Base-by-base conservation (phyloP, 2,329 filamentous ascomycete species). In the Aspergillus felis region DNA sequence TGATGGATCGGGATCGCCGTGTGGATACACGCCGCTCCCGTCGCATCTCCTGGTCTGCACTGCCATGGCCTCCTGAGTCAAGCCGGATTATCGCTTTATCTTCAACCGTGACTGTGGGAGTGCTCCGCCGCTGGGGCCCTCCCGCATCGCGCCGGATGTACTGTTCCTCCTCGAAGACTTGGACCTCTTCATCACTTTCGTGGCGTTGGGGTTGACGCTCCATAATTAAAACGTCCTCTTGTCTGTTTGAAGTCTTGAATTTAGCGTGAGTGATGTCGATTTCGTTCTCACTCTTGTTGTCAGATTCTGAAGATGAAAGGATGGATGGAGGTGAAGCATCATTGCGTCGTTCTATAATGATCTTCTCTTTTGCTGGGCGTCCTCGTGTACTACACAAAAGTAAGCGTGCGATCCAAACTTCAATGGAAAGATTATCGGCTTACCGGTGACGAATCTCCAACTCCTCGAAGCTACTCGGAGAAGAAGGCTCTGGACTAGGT, bases 51-150 rank as follows among this genome's bases (percentile, higher is more conserved):
- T 91, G 87, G 41, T 79, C 80, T n/a, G 81, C 88, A 50, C 89
- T 89, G 22, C 90, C 90, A 25, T 85, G 81, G 54, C 90, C 88
- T 57, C 91, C 91, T 0, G 91, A 89, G 1, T 90, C 91, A 42
- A 95, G 87, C 73, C 95, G 91, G 41, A 96, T 83, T 61, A 95
- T 89, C 54, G 85, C 82, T 90, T 91, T 95, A 67, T 85, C 88
- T 62, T 84, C 86, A 38, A 88, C 91, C 20, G 85, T 86, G 53
- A 90, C 50, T 32, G 59, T 53, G 28, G 49, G 35, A 3, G 50
- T 89, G 65, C 89, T 84, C 71, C 82, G 88, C 89, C 67, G 87
- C 83, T 60, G 84, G 84, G 22, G 84, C 29, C 89, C 84, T 14
- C 89, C 87, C 46, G 85, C 80, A 35, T 83, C 84, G 69, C 90